A percentile compares a stretch with the other conserved stretches of the same genome.
These are phyloP conservation scores for Botrytis hyacinthi DNA, from an alignment of 2,329 filamentous ascomycete species.

Conservation along the genomic window DNA sequence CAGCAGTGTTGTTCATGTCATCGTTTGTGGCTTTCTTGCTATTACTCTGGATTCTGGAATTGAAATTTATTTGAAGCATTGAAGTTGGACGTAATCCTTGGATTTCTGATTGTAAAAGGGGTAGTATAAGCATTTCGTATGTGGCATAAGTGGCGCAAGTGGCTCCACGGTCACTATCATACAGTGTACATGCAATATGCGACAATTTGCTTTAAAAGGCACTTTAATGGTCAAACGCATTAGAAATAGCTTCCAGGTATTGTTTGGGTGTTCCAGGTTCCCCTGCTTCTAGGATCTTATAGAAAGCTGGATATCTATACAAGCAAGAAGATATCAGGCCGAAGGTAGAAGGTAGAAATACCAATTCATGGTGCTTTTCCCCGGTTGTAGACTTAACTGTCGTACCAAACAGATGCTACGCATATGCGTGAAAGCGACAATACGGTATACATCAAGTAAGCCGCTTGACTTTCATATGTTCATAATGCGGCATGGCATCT, in stretches of 20 bases:
- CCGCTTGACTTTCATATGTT: background rate
- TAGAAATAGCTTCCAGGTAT: background rate
- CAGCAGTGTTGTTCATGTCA: conserved; percentile 49
- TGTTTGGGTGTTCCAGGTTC: background rate
- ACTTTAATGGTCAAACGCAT: background rate
- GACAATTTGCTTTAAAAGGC: background rate
- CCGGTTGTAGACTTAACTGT: background rate
- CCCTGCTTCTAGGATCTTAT: background rate
- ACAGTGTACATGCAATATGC: background rate
- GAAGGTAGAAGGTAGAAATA: background rate
- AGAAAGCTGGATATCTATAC: fast-evolving
- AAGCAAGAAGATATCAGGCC: background rate
- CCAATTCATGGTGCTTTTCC: background rate
- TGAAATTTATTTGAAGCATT: background rate
- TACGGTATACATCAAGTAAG: background rate
- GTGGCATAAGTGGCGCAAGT: background rate
- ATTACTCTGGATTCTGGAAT: no score
- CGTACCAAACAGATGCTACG: background rate
- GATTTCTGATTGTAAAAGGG: background rate
- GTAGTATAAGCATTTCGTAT: background rate
- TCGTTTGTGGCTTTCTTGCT: conserved; percentile 15
- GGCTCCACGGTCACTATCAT: background rate
- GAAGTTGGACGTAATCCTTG: background rate
- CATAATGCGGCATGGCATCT: background rate
- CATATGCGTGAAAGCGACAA: background rate